Base-by-base conservation (phyloP, 805 yeast species). In the Sugiyamaella chiloensis region DNA sequence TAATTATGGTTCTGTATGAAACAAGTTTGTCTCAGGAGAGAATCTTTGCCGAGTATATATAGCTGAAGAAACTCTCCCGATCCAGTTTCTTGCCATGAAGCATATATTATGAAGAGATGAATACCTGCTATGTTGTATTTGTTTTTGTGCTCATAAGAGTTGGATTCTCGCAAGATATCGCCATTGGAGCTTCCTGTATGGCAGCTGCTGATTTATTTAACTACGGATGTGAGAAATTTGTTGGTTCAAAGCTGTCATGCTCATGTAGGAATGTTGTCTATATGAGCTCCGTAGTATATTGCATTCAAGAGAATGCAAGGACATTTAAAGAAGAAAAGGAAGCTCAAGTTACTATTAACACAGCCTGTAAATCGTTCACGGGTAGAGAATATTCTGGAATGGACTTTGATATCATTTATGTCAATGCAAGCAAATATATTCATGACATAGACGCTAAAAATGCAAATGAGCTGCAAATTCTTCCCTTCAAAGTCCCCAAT, bases 131-230 rank as follows among this genome's bases (percentile, higher is more conserved):
- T n/a, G n/a, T n/a, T n/a, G n/a, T 29, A 6, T 29, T 34, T 4
- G 37, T 16, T 14, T 14, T 24, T 24, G 14, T 21, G n/a, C n/a
- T n/a, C n/a, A n/a, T n/a, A n/a, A n/a, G n/a, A n/a, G n/a, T n/a
- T n/a, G n/a, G n/a, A n/a, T n/a, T n/a, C n/a, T n/a, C n/a, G n/a
- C n/a, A n/a, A n/a, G n/a, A n/a, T n/a, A n/a, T n/a, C n/a, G n/a
- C n/a, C n/a, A 27, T 46, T 12, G 49, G 49, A 40, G 44, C 44
- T 2, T 27, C 48, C 5, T 48, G 52, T 39, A 44, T 48, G 35
- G 45, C 44, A 14, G 47, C 52, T 2, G 40, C 32, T 5, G 48
- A 46, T 11, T 14, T 14, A 24, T 48, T 31, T 37, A 35, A 39
- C 3, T 48, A 44, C 26, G 52, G 52, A 1, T 48, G 52, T 32